Base-by-base conservation (phyloP, 805 yeast species). In the Yarrowia deformans region DNA sequence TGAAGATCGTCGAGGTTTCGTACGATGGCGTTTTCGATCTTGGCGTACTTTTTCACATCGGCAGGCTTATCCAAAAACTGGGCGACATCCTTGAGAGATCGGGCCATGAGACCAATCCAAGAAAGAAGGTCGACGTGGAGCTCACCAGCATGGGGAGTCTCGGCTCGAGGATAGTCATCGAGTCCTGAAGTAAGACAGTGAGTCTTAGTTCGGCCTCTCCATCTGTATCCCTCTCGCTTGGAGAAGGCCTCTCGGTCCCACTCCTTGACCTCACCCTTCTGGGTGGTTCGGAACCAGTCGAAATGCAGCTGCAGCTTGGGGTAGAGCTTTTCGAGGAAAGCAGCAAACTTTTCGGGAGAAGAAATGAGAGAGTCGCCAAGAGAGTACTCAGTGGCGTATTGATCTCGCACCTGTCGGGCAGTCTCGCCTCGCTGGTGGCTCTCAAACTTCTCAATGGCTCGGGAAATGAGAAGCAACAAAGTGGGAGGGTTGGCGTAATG, bases 401-500 rank as follows among this genome's bases (percentile, higher is more conserved):
- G 39, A 16, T 66, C 43, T 54, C 60, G 60, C 14, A 54, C 60
- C 45, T 54, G 19, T 54, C 60, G 46, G 8, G 60, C 43, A 39
- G 45, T 35, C 60, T 54, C 60, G 3, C 34, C 37, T 29, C 32
- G 32, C 52, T 52, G 69, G 16, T 54, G 50, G 34, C 56, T 40
- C 42, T 66, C 43, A 23, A 39, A 42, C 81, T 78, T 39, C 84
- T 85, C 49, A 87, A 80, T 73, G 87, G 80, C 72, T 84, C 87
- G 68, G 84, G 79, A 75, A 45, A 79, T 73, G 23, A 78, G 73
- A 71, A 94, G 82, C 86, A 94, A 87, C 74, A 95, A 78, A 0
- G 98, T 95, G 19, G 99, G 99, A 1, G 99, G 99, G 73, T 94
- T 95, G 9, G 97, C 98, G 75, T 91, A 89, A 70, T 88, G 85